Base-by-base conservation (phyloP, 345 rosid genomes). In the Triadica sebifera region DNA sequence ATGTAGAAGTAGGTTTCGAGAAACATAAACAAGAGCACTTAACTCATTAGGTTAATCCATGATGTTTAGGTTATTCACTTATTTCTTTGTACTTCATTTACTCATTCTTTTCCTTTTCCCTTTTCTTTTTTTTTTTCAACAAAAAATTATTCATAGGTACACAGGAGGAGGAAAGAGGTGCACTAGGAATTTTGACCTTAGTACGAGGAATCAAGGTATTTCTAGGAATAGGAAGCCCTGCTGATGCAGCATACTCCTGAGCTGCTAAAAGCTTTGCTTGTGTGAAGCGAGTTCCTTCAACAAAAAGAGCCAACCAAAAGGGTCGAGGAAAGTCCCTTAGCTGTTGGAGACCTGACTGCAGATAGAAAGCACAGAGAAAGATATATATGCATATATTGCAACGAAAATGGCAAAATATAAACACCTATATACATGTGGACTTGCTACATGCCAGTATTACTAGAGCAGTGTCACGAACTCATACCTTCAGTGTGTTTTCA, bases 181-280 rank as follows among this genome's bases (percentile, higher is more conserved):
- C 79, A 62, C 50, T 13, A 34, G 19, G 47, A 51, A 69, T 70
- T n/a, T 64, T 38, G 47, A 77, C 99, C 93, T 96, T 96, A 37
- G 99, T 96, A 72, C 99, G 98, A 82, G 99, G 99, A 80, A 96
- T 90, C 87, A 96, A 83, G 70, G 90, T 93, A 86, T 96, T 93
- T 83, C 92, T 90, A 55, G 99, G 99, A 62, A 88, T 58, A 39
- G 98, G 95, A 82, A 96, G 75, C 47, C 94, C 97, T 65, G 85
- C 81, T 69, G 99, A 89, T 69, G 89, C 86, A 39, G 99, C 98
- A 80, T 93, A 96, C 75, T 93, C 93, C 80, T 91, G 98, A 80
- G 99, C 98, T 12, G 99, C 99, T 85, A 87, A 82, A 83, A 96
- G 98, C 84, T 96, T 96, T 70, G 97, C 91, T 83, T 85, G 91